These are phyloP conservation scores for Mimosa bimucronata DNA, from an alignment of 306 rosid species.

Conservation along the genomic window DNA sequence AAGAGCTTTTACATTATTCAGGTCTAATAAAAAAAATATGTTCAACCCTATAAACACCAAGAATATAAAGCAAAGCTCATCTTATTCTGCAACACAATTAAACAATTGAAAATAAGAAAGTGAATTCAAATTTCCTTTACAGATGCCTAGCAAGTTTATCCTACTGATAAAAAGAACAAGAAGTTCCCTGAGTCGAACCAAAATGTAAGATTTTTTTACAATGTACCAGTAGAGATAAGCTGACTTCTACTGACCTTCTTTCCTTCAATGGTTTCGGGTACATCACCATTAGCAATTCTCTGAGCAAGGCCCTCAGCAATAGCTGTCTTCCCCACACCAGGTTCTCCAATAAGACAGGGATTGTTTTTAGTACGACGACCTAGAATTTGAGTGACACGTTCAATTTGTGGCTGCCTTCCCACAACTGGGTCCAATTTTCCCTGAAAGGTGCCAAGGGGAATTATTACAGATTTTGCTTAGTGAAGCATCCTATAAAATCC, in stretches of 20 bases:
- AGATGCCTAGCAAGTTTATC: conserved; percentile 1
- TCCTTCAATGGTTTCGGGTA: conserved; percentile 97
- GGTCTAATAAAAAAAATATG: neutral
- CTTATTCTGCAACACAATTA: neutral
- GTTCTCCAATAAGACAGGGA: conserved; percentile 96
- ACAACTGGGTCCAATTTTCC: conserved; percentile 97
- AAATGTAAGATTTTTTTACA: neutral
- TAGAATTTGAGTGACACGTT: conserved; percentile 91
- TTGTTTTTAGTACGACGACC: conserved; percentile 93
- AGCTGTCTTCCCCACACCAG: conserved; percentile 99
- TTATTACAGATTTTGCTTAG: neutral
- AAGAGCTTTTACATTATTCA: conserved; percentile 18
- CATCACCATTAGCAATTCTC: conserved; percentile 89
- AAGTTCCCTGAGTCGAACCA: conserved; percentile 22
- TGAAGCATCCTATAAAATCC: conserved; percentile 19
- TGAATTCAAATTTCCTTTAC: conserved; percentile 6
- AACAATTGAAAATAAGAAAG: neutral
- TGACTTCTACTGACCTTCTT: conserved; percentile 63
- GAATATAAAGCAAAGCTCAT: neutral
- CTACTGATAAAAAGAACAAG: conserved; percentile 5
- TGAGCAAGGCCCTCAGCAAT: conserved; percentile 98
- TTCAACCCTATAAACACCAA: conserved; percentile 10
- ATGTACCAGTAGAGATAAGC: neutral
- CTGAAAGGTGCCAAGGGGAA: conserved; percentile 39
- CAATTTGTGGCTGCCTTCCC: conserved; percentile 94